Base-by-base conservation (phyloP, 2,329 filamentous ascomycete genomes). In the Ceratocystis smalleyi region DNA sequence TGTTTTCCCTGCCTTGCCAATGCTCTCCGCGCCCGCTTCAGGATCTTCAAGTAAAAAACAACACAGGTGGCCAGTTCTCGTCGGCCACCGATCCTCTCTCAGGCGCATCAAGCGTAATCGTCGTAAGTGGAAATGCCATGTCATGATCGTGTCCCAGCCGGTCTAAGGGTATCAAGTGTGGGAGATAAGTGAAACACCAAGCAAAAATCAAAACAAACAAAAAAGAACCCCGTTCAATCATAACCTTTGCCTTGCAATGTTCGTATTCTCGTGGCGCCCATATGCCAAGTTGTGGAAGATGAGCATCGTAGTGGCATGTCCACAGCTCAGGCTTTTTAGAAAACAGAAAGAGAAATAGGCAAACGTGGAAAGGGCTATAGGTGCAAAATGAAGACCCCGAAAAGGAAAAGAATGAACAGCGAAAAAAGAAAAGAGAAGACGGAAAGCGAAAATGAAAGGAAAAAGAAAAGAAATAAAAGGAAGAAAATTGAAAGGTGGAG, bases 241-340 rank as follows among this genome's bases (percentile, higher is more conserved):
- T 60, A 35, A 64, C 43, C 63, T 59, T 43, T 49, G 54, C 54
- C 62, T 67, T 64, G 67, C 67, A 66, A 68, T 68, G 68, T 66
- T 68, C 72, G 69, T 70, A 70, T 71, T 70, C 71, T 70, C 70
- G 54, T 57, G 54, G 19, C 54, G 72, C 71, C 59, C 35, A 59
- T 35, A 27, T 32, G 30, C 30, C 54, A 35, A 35, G 54, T 57
- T 30, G 30, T 35, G 54, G 54, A 51, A 43, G 47, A 10, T 43
- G 17, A 63, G 45, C 49, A 43, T 54, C 40, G 5, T 22, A 19
- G 49, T 10, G 15, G 43, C 8, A 63, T 40, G 32, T 22, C 47
- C 61, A 63, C 19, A 57, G 43, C 54, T n/a, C 8, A 57, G 54
- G 17, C 54, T 57, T 57, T 49, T 57, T 57, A 67, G 32, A 59